These are phyloP conservation scores for Aureobasidium zeae DNA, from an alignment of 2,329 filamentous ascomycete species.

Conservation along the genomic window DNA sequence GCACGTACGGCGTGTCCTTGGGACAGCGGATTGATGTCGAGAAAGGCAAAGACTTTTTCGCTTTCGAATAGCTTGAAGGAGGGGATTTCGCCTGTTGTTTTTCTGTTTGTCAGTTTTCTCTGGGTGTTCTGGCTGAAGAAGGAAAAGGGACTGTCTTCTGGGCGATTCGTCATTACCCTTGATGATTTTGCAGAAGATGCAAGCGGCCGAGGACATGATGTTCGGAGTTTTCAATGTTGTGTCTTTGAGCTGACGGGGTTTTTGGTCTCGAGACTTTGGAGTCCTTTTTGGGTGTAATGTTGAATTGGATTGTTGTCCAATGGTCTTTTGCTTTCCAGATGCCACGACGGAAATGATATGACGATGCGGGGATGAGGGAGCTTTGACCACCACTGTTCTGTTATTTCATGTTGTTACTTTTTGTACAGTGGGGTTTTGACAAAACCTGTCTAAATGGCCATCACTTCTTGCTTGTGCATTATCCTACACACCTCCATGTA, in stretches of 20 bases:
- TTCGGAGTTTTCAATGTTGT: not conserved
- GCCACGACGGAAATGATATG: not conserved
- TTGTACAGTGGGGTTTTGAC: not conserved
- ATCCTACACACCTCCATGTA: too few species aligned
- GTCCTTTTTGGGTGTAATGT: not conserved
- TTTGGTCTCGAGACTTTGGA: too few species aligned
- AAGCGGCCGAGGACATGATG: slow-evolving; percentile 37
- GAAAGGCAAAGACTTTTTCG: slow-evolving; percentile 86
- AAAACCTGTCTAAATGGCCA: slow-evolving; percentile 2
- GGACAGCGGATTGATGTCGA: slow-evolving; percentile 87
- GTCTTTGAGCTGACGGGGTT: too few species aligned
- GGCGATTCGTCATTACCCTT: slow-evolving; percentile 52
- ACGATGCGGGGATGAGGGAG: slow-evolving; percentile 10
- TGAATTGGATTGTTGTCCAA: too few species aligned
- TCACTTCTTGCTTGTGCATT: not conserved
- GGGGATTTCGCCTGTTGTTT: slow-evolving; percentile 72
- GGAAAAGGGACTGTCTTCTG: too few species aligned
- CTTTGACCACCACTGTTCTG: slow-evolving; percentile 3
- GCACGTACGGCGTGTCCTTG: slow-evolving; percentile 72
- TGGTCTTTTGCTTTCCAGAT: too few species aligned
- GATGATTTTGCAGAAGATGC: slow-evolving; percentile 98
- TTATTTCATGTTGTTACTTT: too few species aligned
- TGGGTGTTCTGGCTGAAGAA: not conserved
- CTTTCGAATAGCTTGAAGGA: slow-evolving; percentile 94
- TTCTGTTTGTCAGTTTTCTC: not conserved